Percentiles rank a stretch among this genome's conserved stretches.
These are phyloP conservation scores for Leishmania aethiopica DNA, from an alignment of 208 protist genomes.

Conservation along the genomic window DNA sequence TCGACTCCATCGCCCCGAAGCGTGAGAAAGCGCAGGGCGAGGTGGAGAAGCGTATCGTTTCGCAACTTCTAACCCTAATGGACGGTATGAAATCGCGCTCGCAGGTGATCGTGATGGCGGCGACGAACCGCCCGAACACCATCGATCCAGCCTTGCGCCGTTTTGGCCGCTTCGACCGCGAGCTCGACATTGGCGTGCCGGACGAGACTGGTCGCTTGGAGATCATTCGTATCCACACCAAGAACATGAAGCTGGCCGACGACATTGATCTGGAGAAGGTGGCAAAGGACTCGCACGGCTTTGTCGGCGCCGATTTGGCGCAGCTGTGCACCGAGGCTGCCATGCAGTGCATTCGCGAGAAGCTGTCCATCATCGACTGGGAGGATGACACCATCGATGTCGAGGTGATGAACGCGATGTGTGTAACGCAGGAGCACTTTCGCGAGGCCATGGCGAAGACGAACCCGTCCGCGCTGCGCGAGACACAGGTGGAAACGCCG, in stretches of 20 bases:
- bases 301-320: slow-evolving; percentile 99
- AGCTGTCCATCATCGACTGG: slow-evolving; percentile 99
- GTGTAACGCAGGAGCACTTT: slow-evolving; percentile 99
- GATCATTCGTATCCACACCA: slow-evolving; percentile 99
- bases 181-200: slow-evolving; percentile 99
- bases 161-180: slow-evolving; percentile 99
- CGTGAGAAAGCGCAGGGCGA: slow-evolving; percentile 99
- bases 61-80: slow-evolving; percentile 99
- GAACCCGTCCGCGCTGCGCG: slow-evolving; percentile 99
- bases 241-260: slow-evolving; percentile 99
- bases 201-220: slow-evolving; percentile 99
- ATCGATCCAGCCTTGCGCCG: slow-evolving; percentile 99
- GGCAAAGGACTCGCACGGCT: slow-evolving; percentile 98
- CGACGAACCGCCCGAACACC: slow-evolving; percentile 99
- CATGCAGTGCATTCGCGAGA: slow-evolving; percentile 99
- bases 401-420: slow-evolving; percentile 98
- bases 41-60: slow-evolving; percentile 99
- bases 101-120: slow-evolving; percentile 99
- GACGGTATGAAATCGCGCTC: slow-evolving; percentile 99
- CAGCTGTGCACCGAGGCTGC: slow-evolving; percentile 99
- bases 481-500: slow-evolving; percentile 99
- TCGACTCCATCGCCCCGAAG: slow-evolving; percentile 99
- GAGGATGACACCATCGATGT: slow-evolving; percentile 99
- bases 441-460: slow-evolving; percentile 94
- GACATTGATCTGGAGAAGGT: slow-evolving; percentile 98